Evolutionary conservation across 2,329 filamentous ascomycete species (phyloP).

Genomic region (Aureobasidium sp.): DNA sequence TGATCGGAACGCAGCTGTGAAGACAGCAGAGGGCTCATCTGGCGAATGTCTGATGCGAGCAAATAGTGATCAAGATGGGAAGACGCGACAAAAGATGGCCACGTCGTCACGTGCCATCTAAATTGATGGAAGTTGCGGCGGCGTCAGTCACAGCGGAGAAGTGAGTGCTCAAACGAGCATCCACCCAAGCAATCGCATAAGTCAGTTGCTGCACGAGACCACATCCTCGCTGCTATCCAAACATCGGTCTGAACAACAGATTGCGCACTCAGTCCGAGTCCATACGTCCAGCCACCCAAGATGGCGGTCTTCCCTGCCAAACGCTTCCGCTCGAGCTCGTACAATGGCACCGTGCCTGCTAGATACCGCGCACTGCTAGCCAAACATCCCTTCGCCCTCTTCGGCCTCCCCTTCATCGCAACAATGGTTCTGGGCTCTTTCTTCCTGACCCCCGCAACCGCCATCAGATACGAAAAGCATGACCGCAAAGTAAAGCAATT

Average conservation of each 20-base stretch:
- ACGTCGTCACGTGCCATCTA: background rate
- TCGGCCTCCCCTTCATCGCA: conserved; percentile 85
- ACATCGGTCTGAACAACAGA: background rate
- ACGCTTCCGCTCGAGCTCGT: conserved; percentile 56
- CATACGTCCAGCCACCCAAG: conserved; percentile 3
- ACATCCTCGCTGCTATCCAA: background rate
- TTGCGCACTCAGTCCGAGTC: background rate
- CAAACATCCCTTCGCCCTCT: conserved; percentile 81
- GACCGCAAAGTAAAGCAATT: conserved; percentile 84
- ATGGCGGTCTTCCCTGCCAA: conserved; percentile 32
- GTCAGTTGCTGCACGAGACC: background rate
- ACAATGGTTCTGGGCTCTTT: conserved; percentile 91
- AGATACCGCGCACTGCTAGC: conserved; percentile 69
- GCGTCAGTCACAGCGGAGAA: background rate
- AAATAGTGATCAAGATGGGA: background rate
- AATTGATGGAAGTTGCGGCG: background rate
- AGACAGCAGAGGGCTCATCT: background rate
- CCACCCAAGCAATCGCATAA: background rate
- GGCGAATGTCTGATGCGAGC: background rate
- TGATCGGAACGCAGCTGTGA: background rate
- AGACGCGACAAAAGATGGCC: conserved; percentile 2
- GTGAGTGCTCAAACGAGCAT: background rate
- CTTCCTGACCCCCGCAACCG: conserved; percentile 87
- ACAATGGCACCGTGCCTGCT: conserved; percentile 59
- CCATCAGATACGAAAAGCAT: conserved; percentile 86